Base-by-base conservation (phyloP, 2,329 filamentous ascomycete species). In the Sporothrix humicola region DNA sequence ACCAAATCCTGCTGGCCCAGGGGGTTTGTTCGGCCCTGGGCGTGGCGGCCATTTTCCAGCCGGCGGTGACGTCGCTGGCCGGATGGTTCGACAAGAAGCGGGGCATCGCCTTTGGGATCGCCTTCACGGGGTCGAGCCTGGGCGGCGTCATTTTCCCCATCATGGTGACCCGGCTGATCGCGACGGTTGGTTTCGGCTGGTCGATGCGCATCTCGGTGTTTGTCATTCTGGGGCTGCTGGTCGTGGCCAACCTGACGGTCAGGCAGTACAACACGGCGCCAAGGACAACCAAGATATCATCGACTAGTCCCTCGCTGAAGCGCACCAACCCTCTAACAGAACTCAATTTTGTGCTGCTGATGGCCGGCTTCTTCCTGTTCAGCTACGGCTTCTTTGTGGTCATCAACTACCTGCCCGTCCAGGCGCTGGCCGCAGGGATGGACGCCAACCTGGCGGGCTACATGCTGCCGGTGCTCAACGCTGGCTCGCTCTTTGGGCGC, bases 1-100 rank as follows among this genome's bases (percentile, higher is more conserved):
- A 81, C 68, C 82, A 84, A 61, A 79, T 84, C 71, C 78, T 84
- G 10, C 77, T 85, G 0, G 76, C 82, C 0, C 83, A 84, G 71
- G 80, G 81, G 4, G 77, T 84, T 0, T 82, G 79, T 72, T 81
- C 80, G 1, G 81, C 81, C 9, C 78, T 84, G 26, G 82, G 82
- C 15, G 80, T 80, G n/a, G 61, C 61, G 4, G 37, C 42, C 42
- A 66, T 83, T 59, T 81, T 82, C 37, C 78, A 81, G 63, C 80
- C 72, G 74, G 80, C 79, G 15, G 74, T 83, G 20, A 80, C 76
- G 42, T 76, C 74, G 7, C 78, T 83, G 58, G 76, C 78, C 3
- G 79, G 77, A 9, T 79, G 78, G 77, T 79, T 79, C 56, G 72
- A 74, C 66, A 71, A 74, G 4, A 76, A 76, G 9, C 77, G 79